Percentiles rank a stretch among this genome's conserved stretches.
Conservation (phyloP, 2,329 filamentous ascomycete genomes). For the Claviceps sp. region DNA sequence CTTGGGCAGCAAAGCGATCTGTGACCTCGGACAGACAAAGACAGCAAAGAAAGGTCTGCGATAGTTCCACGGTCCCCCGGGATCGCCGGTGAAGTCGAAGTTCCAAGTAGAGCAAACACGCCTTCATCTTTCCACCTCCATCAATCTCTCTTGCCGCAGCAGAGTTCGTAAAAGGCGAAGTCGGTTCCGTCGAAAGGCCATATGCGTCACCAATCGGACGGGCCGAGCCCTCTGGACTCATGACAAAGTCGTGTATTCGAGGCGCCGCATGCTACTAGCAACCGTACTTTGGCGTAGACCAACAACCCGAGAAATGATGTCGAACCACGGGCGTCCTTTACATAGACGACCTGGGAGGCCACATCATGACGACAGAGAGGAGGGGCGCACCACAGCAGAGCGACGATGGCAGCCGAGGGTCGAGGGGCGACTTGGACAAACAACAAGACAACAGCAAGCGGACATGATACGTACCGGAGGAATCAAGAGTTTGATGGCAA, state of each 20-base stretch:
- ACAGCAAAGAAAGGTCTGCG: neutral
- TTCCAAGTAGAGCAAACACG: neutral
- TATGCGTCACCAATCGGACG: constrained; percentile 1
- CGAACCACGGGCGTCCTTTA: neutral
- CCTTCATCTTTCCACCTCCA: neutral
- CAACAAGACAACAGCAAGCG: constrained; percentile 5
- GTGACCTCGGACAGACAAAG: neutral
- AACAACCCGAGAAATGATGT: neutral
- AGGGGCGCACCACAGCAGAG: constrained; percentile 12
- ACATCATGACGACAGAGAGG: constrained; percentile 27
- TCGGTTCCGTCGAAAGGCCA: neutral
- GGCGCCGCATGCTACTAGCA: neutral
- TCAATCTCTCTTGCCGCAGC: neutral
- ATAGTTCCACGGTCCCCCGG: neutral
- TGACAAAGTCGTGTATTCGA: neutral
- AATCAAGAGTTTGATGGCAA: constrained; percentile 1
- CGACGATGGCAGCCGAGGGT: constrained; percentile 7
- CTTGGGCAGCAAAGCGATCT: constrained; percentile 2
- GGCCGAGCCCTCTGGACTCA: neutral
- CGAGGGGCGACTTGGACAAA: neutral
- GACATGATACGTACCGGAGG: constrained; percentile 5
- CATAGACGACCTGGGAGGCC: neutral
- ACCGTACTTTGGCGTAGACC: neutral
- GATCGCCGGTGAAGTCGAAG: neutral
- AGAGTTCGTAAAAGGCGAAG: neutral